These are phyloP conservation scores for Neocucurbitaria cava DNA, from an alignment of 2,329 filamentous ascomycete species.

Conservation along the genomic window DNA sequence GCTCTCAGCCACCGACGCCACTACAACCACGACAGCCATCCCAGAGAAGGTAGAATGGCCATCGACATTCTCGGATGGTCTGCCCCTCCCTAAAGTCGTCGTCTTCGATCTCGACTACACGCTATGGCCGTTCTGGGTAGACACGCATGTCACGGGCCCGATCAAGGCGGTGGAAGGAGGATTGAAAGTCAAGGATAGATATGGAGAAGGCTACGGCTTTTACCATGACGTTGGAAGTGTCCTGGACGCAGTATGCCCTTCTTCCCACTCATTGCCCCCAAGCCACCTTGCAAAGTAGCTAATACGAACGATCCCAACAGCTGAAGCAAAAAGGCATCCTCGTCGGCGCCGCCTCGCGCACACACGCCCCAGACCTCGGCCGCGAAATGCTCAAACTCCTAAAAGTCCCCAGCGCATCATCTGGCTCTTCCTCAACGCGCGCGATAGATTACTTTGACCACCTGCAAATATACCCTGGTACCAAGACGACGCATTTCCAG, in stretches of 20 bases:
- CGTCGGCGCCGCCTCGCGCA: constrained; percentile 81
- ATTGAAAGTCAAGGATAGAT: constrained; percentile 59
- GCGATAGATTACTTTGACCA: constrained; percentile 63
- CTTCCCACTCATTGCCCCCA: neutral
- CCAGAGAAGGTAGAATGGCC: constrained; percentile 52
- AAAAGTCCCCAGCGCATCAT: constrained; percentile 65
- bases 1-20: constrained; percentile 28
- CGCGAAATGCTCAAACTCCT: constrained; percentile 80
- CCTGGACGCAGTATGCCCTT: constrained; percentile 42
- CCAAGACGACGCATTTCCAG: constrained; percentile 86
- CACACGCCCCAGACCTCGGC: constrained; percentile 78
- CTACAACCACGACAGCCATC: constrained; percentile 42
- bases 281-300: neutral
- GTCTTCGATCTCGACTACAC: constrained; percentile 98
- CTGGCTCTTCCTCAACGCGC: constrained; percentile 49
- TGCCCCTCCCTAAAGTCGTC: constrained; percentile 80
- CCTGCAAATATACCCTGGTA: constrained; percentile 72
- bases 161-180: constrained; percentile 61
- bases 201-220: constrained; percentile 56
- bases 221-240: constrained; percentile 55
- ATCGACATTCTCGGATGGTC: constrained; percentile 67
- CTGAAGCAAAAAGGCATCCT: constrained; percentile 56
- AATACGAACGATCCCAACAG: constrained; percentile 39
- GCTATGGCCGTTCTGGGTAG: constrained; percentile 98
- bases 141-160: constrained; percentile 85